A percentile compares a stretch with the other conserved stretches of the same genome.
Conservation (phyloP, 108 stramenopile species). For the Bacterosira constricta region DNA sequence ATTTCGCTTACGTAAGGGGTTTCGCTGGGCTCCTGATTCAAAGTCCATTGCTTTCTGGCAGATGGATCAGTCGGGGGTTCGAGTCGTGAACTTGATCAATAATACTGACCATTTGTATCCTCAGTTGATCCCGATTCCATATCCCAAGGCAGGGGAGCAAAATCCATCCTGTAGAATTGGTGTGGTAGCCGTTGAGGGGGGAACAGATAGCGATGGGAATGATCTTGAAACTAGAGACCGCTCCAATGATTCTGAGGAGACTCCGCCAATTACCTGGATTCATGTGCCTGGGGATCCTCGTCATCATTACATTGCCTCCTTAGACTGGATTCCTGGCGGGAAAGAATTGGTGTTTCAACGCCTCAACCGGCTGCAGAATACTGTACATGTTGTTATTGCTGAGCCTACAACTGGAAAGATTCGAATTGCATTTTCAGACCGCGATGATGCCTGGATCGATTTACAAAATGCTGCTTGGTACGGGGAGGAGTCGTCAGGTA, state of each 20-base stretch:
- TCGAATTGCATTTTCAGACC: conserved; percentile 40
- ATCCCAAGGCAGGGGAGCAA: conserved; percentile 49
- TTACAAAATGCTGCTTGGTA: conserved; percentile 46
- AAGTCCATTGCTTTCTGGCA: conserved; percentile 50
- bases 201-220: not conserved
- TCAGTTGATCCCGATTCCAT: conserved; percentile 39
- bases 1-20: conserved; percentile 41
- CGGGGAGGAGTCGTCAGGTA: conserved; percentile 47
- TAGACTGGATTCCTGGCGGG: conserved; percentile 45
- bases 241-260: not conserved
- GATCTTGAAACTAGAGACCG: not conserved
- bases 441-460: conserved; percentile 50
- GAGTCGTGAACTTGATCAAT: conserved; percentile 47
- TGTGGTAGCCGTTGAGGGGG: conserved; percentile 25
- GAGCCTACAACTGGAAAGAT: conserved; percentile 34
- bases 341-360: conserved; percentile 46
- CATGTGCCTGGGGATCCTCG: conserved; percentile 44
- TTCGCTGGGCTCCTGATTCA: conserved; percentile 39
- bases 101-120: conserved; percentile 52
- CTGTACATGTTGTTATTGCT: conserved; percentile 40
- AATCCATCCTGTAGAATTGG: conserved; percentile 44
- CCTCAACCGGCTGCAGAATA: conserved; percentile 46
- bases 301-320: conserved; percentile 49
- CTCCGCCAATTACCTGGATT: conserved; percentile 42
- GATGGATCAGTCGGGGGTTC: conserved; percentile 38